These are phyloP conservation scores for Pleurotus tuber-regium DNA, from an alignment of 768 basidiomycete genomes.

Conservation along the genomic window DNA sequence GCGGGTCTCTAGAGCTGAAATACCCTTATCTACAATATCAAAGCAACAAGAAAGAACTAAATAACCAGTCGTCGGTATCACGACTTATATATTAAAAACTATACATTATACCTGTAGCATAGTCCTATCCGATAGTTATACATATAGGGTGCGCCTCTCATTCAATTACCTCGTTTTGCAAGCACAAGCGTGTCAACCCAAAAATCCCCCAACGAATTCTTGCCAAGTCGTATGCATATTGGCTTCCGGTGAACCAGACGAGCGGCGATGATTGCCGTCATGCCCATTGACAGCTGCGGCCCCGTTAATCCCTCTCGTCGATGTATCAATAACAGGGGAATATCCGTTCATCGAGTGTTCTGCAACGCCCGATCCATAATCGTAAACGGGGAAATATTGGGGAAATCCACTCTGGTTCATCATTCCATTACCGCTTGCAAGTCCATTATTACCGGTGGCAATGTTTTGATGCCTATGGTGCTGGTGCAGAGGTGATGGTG, in stretches of 20 bases:
- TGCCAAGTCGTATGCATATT: slow-evolving; percentile 66
- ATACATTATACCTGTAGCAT: too few species aligned
- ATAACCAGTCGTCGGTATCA: too few species aligned
- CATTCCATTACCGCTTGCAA: slow-evolving; percentile 1
- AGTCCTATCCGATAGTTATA: too few species aligned
- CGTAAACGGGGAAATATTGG: slow-evolving; percentile 74
- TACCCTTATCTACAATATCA: too few species aligned
- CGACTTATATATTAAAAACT: too few species aligned
- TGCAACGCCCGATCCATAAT: slow-evolving; percentile 40
- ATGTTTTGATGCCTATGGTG: slow-evolving; percentile 17
- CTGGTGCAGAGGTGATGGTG: slow-evolving; percentile 12
- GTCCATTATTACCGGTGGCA: slow-evolving; percentile 16
- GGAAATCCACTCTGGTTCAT: slow-evolving; percentile 40
- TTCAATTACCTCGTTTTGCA: too few species aligned
- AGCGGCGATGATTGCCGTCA: slow-evolving; percentile 35
- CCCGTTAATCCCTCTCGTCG: slow-evolving; percentile 12
- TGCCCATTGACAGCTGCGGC: slow-evolving; percentile 25
- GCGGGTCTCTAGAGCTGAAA: too few species aligned
- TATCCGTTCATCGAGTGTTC: slow-evolving; percentile 4
- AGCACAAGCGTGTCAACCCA: too few species aligned
- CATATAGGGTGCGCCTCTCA: too few species aligned
- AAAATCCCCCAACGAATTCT: slow-evolving; percentile 53
- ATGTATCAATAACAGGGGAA: slow-evolving; percentile 12
- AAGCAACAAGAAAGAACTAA: too few species aligned
- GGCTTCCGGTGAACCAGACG: slow-evolving; percentile 57